Conservation (phyloP, 2,329 filamentous ascomycete species). For the Sporothrix globosa region DNA sequence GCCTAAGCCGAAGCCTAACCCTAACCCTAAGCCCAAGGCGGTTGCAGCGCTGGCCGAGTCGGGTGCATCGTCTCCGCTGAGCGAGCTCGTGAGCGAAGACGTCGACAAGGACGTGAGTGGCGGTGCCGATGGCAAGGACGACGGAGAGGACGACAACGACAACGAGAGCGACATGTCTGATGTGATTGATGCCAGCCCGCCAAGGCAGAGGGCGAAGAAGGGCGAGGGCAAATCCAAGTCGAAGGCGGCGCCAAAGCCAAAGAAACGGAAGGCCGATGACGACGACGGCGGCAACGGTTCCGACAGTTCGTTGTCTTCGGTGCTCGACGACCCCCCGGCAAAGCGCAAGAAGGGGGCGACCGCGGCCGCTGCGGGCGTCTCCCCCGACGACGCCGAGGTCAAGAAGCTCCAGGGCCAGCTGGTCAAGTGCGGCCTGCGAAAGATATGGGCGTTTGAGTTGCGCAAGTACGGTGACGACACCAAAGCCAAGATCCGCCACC, state of each 20-base stretch:
- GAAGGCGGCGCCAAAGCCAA: neutral
- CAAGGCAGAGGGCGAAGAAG: slow-evolving; percentile 39
- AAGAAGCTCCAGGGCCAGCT: slow-evolving; percentile 87
- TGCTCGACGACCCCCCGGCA: slow-evolving; percentile 71
- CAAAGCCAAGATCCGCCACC: slow-evolving; percentile 79
- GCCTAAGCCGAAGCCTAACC: neutral
- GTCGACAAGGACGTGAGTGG: neutral
- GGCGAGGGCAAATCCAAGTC: slow-evolving; percentile 27
- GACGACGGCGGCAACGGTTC: slow-evolving; percentile 30
- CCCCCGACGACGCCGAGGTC: slow-evolving; percentile 75
- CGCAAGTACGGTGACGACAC: slow-evolving; percentile 70
- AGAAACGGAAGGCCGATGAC: neutral
- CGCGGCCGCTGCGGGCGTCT: slow-evolving; percentile 41
- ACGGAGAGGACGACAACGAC: slow-evolving; percentile 28
- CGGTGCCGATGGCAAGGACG: neutral
- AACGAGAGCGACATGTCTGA: slow-evolving; percentile 31
- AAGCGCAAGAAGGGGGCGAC: slow-evolving; percentile 46
- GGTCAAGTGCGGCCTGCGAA: slow-evolving; percentile 86
- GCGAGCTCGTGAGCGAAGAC: slow-evolving; percentile 24
- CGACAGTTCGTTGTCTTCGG: slow-evolving; percentile 67
- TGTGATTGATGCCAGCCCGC: slow-evolving; percentile 27
- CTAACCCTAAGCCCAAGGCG: neutral
- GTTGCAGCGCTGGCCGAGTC: slow-evolving; percentile 29
- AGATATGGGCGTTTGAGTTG: slow-evolving; percentile 86
- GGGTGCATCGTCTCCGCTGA: slow-evolving; percentile 29